Evolutionary conservation across 2,329 filamentous ascomycete species (phyloP).

Genomic region (Claviceps sp.): DNA sequence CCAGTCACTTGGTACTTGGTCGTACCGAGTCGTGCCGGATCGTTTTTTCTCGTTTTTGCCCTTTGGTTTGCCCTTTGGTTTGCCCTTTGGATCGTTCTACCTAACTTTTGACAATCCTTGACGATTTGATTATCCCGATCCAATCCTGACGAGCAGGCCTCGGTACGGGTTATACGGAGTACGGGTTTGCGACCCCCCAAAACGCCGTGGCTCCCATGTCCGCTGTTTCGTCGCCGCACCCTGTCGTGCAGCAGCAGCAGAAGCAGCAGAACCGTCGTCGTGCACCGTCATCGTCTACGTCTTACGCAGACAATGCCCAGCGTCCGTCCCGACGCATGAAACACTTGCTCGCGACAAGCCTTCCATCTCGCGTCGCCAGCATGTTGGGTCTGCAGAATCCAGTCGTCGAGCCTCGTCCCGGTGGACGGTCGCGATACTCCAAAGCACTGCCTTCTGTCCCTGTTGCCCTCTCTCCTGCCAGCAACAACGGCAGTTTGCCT

Average conservation of each 20-base stretch:
- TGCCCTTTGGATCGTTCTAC: too few species aligned
- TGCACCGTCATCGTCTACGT: neutral
- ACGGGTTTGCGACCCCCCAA: neutral
- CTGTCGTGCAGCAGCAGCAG: neutral
- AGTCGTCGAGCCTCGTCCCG: conserved; percentile 5
- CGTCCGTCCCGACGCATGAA: neutral
- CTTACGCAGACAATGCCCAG: neutral
- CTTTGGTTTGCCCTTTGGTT: too few species aligned
- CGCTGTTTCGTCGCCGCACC: conserved; percentile 1
- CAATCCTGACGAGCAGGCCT: too few species aligned
- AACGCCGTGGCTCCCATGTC: conserved; percentile 23
- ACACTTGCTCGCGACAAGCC: neutral
- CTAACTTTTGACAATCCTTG: too few species aligned
- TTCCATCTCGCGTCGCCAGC: neutral
- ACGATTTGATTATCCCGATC: too few species aligned
- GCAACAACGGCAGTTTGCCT: conserved; percentile 9
- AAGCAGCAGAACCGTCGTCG: too few species aligned
- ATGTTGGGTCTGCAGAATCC: conserved; percentile 4
- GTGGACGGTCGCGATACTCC: conserved; percentile 41
- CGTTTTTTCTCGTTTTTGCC: too few species aligned
- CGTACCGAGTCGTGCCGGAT: too few species aligned
- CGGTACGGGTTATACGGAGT: too few species aligned
- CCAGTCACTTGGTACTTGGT: too few species aligned
- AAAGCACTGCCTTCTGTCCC: conserved; percentile 43
- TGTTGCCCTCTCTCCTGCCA: conserved; percentile 13